phyloP scores from a whole-genome alignment of 2,329 filamentous ascomycete genomes.

The Lasiodiplodia sp. region DNA sequence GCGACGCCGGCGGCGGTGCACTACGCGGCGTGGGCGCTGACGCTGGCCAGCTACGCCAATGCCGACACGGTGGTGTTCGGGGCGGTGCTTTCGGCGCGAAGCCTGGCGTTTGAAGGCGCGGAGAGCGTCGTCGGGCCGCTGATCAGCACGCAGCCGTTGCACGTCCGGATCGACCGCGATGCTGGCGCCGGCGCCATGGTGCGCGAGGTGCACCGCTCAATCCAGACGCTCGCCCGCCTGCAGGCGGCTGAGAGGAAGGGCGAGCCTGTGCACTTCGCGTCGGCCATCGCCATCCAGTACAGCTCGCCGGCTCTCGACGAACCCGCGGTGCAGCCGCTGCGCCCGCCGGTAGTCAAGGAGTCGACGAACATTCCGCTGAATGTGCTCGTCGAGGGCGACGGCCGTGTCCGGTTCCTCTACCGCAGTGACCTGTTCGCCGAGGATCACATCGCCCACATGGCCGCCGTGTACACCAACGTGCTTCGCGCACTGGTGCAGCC shows the following conservation, averaged over 20 bases:
- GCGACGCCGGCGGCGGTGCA: conserved; percentile 43
- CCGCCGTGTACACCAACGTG: not conserved
- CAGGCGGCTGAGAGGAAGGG: not conserved
- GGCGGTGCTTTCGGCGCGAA: conserved; percentile 52
- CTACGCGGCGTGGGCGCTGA: conserved; percentile 47
- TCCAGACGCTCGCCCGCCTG: not conserved
- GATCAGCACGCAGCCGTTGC: conserved; percentile 12
- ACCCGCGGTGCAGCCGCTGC: not conserved
- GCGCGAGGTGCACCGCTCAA: not conserved
- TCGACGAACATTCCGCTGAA: not conserved
- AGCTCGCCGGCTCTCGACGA: not conserved
- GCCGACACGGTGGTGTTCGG: conserved; percentile 52
- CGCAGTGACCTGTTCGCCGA: conserved; percentile 1
- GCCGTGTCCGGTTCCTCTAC: not conserved
- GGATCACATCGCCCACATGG: not conserved
- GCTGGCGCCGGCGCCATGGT: not conserved
- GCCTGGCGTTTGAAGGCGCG: conserved; percentile 44
- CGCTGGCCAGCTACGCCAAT: conserved; percentile 43
- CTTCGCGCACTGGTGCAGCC: not conserved
- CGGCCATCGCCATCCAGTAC: conserved; percentile 4
- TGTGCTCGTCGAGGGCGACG: conserved; percentile 4
- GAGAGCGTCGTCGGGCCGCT: conserved; percentile 49
- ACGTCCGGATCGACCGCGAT: not conserved
- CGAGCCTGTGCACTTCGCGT: not conserved
- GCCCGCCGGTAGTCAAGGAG: not conserved